These are phyloP conservation scores for Erythrophleum fordii DNA, from an alignment of 306 rosid genomes.

Conservation along the genomic window DNA sequence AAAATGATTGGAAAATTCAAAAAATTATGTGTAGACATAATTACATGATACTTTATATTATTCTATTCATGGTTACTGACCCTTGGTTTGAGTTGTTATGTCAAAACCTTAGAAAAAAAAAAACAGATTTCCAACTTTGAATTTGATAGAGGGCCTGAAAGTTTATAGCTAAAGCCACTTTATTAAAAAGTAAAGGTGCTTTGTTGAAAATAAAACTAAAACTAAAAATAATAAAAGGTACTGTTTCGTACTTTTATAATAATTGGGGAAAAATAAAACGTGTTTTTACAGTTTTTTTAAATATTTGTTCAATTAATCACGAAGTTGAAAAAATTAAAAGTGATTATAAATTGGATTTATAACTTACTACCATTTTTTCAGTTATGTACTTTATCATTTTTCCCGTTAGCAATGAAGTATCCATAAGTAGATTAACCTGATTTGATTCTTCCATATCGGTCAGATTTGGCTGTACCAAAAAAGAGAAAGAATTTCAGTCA, in stretches of 20 bases:
- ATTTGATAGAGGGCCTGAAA: neutral
- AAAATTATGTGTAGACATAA: no score
- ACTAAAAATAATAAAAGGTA: neutral
- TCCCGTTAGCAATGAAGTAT: no score
- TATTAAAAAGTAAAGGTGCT: constrained; percentile 28
- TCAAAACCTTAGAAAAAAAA: neutral
- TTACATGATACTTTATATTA: neutral
- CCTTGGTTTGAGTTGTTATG: neutral
- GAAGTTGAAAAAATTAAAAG: no score
- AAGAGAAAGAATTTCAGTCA: no score
- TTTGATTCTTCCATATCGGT: no score
- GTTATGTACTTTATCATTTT: no score
- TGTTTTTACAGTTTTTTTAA: neutral
- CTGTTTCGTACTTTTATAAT: neutral
- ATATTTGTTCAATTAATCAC: no score
- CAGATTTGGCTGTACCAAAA: no score
- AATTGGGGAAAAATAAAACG: neutral
- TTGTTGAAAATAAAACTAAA: neutral
- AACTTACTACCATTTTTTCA: no score
- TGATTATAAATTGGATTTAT: no score
- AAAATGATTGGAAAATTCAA: neutral
- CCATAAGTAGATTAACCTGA: no score
- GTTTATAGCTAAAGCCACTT: constrained; percentile 37
- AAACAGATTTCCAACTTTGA: neutral
- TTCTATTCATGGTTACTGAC: neutral